These are phyloP conservation scores for Monosporozyma servazzii DNA, from an alignment of 805 yeast species.

Conservation along the genomic window DNA sequence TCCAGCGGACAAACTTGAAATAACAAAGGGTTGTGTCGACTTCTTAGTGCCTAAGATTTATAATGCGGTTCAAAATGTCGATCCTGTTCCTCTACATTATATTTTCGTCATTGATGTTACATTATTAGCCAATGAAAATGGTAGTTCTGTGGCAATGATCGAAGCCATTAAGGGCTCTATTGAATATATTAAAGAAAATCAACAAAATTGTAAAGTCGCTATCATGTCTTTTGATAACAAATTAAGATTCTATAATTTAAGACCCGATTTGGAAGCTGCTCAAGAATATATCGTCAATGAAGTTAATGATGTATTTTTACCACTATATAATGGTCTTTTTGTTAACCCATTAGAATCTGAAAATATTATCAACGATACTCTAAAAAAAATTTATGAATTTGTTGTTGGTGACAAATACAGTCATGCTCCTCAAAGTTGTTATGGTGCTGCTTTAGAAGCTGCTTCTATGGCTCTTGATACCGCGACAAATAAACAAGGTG, in stretches of 20 bases:
- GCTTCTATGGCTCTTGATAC: conserved; percentile 52
- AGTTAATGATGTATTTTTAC: conserved; percentile 53
- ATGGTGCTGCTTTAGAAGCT: conserved; percentile 68
- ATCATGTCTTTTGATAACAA: conserved; percentile 68
- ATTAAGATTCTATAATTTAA: conserved; percentile 64
- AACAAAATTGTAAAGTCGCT: conserved; percentile 46
- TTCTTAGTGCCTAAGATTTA: conserved; percentile 68
- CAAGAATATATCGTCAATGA: conserved; percentile 58
- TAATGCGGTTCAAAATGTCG: conserved; percentile 37
- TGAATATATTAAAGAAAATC: conserved; percentile 25
- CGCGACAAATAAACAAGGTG: conserved; percentile 55
- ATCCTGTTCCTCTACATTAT: conserved; percentile 49
- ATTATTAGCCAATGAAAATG: conserved; percentile 50
- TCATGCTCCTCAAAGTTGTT: conserved; percentile 48
- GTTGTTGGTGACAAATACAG: conserved; percentile 26
- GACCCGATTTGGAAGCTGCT: conserved; percentile 45
- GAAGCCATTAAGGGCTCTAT: conserved; percentile 59
- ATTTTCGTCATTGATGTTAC: conserved; percentile 68
- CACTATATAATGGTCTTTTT: conserved; percentile 66
- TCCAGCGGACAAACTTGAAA: conserved; percentile 39
- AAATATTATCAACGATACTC: conserved; percentile 54
- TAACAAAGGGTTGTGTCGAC: conserved; percentile 78
- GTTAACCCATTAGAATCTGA: conserved; percentile 67
- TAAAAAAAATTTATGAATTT: conserved; percentile 38
- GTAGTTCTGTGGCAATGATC: conserved; percentile 44